Conservation (phyloP, 768 basidiomycete genomes). For the Mycena polygramma region DNA sequence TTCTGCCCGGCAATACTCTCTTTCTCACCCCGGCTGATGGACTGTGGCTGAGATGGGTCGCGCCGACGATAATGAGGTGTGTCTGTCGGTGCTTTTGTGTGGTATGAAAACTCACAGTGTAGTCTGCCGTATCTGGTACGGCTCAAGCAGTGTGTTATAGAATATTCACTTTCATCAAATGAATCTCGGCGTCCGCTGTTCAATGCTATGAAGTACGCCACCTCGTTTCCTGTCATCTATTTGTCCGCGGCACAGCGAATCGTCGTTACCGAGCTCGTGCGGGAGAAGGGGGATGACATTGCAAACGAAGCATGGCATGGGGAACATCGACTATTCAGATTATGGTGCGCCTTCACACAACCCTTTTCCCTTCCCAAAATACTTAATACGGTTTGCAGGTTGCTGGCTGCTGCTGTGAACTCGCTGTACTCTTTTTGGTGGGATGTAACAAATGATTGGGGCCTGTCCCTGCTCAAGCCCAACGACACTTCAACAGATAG, state of each 20-base stretch:
- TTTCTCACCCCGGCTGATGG: slow-evolving; percentile 71
- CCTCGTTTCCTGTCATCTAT: slow-evolving; percentile 96
- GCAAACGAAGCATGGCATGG: slow-evolving; percentile 73
- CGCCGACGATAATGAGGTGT: slow-evolving; percentile 91
- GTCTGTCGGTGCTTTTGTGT: neutral
- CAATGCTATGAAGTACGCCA: slow-evolving; percentile 97
- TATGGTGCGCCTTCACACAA: slow-evolving; percentile 74
- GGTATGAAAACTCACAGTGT: slow-evolving; percentile 18
- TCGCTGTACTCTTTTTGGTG: slow-evolving; percentile 98
- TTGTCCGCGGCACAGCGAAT: slow-evolving; percentile 91
- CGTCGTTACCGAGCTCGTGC: slow-evolving; percentile 70
- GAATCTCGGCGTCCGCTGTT: slow-evolving; percentile 79
- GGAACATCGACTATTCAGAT: slow-evolving; percentile 82
- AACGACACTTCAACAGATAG: slow-evolving; percentile 44
- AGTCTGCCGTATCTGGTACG: slow-evolving; percentile 93
- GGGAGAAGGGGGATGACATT: slow-evolving; percentile 59
- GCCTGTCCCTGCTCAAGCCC: slow-evolving; percentile 77
- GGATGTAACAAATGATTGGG: slow-evolving; percentile 99
- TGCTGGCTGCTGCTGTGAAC: slow-evolving; percentile 87
- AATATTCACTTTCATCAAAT: slow-evolving; percentile 76
- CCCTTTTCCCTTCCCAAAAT: slow-evolving; percentile 1
- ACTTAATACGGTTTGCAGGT: slow-evolving; percentile 60
- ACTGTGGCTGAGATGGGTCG: slow-evolving; percentile 78
- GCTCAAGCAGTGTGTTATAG: slow-evolving; percentile 93
- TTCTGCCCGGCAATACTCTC: slow-evolving; percentile 87